Evolutionary conservation across 345 rosid species (phyloP), one percentile per base, ranked within the genome.

Genomic region (Aquilaria malaccensis): DNA sequence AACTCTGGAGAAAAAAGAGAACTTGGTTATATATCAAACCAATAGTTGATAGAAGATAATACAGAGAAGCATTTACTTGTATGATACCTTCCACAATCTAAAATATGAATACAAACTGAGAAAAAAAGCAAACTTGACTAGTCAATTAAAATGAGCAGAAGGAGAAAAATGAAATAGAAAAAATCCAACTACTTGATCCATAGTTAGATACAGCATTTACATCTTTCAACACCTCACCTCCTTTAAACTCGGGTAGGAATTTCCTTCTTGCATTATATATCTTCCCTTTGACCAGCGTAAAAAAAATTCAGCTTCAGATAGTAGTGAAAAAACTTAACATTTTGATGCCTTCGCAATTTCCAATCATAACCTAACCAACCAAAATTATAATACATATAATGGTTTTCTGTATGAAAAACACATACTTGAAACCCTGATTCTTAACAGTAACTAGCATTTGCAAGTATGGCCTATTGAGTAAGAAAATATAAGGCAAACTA

Each of bases 321-420:
- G 90, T 72, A 93, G 74, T 41, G 74, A 64, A 68, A 60, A 68
- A 65, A 96, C 90, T 77, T 89, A 95, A n/a, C 48, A 78, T 77
- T 79, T 89, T 33, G 82, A 76, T 61, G 96, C 83, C 77, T 84
- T 93, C 22, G 69, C 78, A 69, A 93, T 84, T 80, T 89, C 94
- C 60, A 22, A 69, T 79, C 46, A 93, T 82, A 53, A 90, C 97
- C 98, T 93, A 68, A 73, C 59, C 60, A 62, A 56, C 64, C 33
- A 78, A 32, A 58, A 60, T 37, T 43, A 48, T 37, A 9, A 37
- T 37, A 37, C 43, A 2, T 37, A 9, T 37, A 37, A 37, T 37
- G 5, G 9, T 37, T 37, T 3, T 37, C 43, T 37, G 7, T 37
- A 37, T 37, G 43, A 37, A 37, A 1, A 37, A 37, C 9, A 37